A percentile compares a stretch with the other conserved stretches of the same genome.
Evolutionary conservation across 192 early-diverging fungal genomes (phyloP).

Genomic region (Coemansia sp.): DNA sequence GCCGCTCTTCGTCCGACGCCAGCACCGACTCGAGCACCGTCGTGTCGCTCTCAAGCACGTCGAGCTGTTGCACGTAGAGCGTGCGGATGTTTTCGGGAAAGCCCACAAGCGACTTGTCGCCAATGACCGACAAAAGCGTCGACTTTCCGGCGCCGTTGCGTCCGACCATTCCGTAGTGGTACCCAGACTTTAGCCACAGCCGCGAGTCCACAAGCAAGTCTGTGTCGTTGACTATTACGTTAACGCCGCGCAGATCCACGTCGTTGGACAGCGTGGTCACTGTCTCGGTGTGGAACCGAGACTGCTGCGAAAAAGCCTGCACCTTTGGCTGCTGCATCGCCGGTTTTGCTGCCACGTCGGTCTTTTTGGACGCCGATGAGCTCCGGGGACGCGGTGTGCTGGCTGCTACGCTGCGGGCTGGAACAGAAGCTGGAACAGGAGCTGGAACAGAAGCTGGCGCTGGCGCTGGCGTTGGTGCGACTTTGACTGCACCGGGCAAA

Average conservation of each 20-base stretch:
- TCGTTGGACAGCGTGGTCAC: conserved; percentile 76
- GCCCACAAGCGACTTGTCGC: conserved; percentile 73
- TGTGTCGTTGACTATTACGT: conserved; percentile 66
- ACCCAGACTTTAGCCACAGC: conserved; percentile 72
- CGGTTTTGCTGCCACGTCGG: conserved; percentile 18
- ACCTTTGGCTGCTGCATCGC: conserved; percentile 45
- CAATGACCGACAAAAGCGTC: conserved; percentile 94
- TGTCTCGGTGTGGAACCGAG: conserved; percentile 83
- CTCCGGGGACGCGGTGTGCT: conserved; percentile 1
- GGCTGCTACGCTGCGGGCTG: background rate
- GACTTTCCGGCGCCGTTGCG: conserved; percentile 94
- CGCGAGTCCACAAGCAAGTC: conserved; percentile 75
- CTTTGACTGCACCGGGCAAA: conserved; percentile 5
- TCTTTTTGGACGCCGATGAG: background rate
- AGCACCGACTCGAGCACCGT: conserved; percentile 66
- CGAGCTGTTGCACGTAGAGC: conserved; percentile 81
- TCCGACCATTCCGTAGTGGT: conserved; percentile 84
- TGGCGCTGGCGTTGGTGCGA: background rate
- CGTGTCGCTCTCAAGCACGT: conserved; percentile 55
- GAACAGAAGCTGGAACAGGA: background rate
- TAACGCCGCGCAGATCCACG: conserved; percentile 74
- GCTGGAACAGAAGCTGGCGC: background rate
- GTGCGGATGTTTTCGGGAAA: conserved; percentile 79
- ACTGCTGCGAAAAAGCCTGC: conserved; percentile 73
- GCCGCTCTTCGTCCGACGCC: conserved; percentile 62